phyloP scores from a whole-genome alignment of 2,329 filamentous ascomycete species.

The Exophiala dermatitidis region DNA sequence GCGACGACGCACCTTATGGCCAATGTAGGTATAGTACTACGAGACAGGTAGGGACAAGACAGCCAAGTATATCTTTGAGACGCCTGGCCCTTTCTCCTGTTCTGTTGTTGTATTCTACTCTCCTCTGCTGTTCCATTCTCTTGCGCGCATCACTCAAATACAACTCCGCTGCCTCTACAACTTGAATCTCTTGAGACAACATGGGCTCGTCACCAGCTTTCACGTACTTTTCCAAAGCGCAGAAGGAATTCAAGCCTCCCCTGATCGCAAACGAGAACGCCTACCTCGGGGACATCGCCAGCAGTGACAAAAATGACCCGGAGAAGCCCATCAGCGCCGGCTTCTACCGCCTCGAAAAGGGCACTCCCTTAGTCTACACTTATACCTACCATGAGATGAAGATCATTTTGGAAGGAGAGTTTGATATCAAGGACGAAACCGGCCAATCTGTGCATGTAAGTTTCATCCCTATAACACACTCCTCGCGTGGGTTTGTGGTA shows the following conservation, averaged over 20 bases:
- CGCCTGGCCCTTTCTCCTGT: not conserved
- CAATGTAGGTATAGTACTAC: not conserved
- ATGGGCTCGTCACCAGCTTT: constrained; percentile 16
- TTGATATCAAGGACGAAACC: constrained; percentile 57
- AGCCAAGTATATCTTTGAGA: constrained; percentile 12
- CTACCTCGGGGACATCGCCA: constrained; percentile 57
- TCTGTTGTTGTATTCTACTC: constrained; percentile 9
- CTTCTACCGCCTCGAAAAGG: constrained; percentile 62
- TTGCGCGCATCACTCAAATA: not conserved
- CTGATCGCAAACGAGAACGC: constrained; percentile 62
- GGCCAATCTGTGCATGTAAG: constrained; percentile 38
- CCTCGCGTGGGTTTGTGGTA: too few relatives aligned
- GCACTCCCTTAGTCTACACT: constrained; percentile 59
- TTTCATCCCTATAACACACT: not conserved
- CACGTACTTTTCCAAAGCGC: constrained; percentile 51
- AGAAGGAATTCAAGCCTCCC: constrained; percentile 55
- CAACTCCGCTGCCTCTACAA: not conserved
- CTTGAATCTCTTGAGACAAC: too few relatives aligned
- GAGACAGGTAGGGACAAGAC: not conserved
- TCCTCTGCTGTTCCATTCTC: constrained; percentile 1
- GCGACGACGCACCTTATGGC: too few relatives aligned
- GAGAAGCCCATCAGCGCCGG: constrained; percentile 56
- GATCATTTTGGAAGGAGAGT: constrained; percentile 62
- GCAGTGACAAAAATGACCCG: constrained; percentile 49
- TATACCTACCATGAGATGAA: constrained; percentile 70